Evolutionary conservation across 768 basidiomycete genomes (phyloP), one percentile per base, ranked within the genome.

Genomic region (Coprinopsis strossmayeri): DNA sequence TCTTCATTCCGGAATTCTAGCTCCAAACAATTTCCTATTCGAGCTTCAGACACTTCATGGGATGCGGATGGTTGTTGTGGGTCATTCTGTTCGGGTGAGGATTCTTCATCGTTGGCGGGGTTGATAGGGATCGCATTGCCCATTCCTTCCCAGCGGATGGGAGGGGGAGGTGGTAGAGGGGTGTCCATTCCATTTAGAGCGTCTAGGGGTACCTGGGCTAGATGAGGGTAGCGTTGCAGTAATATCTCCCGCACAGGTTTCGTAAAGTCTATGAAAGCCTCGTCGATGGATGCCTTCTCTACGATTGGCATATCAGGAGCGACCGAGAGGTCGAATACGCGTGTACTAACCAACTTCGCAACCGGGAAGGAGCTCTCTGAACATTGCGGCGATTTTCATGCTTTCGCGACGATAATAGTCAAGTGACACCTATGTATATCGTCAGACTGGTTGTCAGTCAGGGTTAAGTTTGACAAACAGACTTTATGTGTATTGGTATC

Each of bases 231-330:
- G 34, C 81, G 71, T 42, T 78, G 73, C 2, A 98, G 68, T 1
- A 99, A 65, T 38, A 77, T 69, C 49, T 84, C 78, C 30, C 89
- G 82, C n/a, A 91, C 82, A 27, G 86, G 84, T 7, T 74, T 74
- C 2, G 92, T 89, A 48, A 98, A 78, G 63, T 98, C 95, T 49
- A 98, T 81, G 64, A 94, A 99, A 0, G 91, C 92, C 60, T 99
- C 96, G 59, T 98, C 96, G 28, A 98, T 96, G 0, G 91, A 95
- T 20, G 96, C 96, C 62, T 94, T 96, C 67, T 99, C 95, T 93
- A 41, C 37, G 5, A 13, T 38, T 25, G 4, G 10, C 5, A 18
- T 21, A 30, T 47, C 30, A 46, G 42, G 28, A 28, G 34, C 3
- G 13, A 3, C 25, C 25, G 25, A 35, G 32, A 21, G 3, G 32